phyloP scores from a whole-genome alignment of 202 grass and related monocot species.

The Panicum hallii region DNA sequence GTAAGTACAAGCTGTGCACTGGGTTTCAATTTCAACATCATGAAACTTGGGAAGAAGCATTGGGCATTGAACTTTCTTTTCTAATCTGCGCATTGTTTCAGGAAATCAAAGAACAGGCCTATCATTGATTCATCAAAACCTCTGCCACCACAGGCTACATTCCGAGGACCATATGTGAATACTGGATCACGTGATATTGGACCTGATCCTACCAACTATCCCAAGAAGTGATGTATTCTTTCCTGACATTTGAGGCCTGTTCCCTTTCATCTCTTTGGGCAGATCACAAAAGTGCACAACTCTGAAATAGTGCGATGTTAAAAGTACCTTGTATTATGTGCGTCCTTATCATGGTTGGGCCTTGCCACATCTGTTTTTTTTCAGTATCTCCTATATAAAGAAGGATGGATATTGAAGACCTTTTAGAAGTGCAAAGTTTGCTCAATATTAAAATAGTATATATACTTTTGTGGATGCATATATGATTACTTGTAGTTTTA shows the following conservation, averaged over 20 bases:
- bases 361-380: background rate
- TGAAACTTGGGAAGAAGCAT: background rate
- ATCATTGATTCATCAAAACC: constrained; percentile 84
- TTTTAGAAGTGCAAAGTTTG: background rate
- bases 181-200: constrained; percentile 87
- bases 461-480: background rate
- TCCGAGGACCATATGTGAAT: constrained; percentile 89
- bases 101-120: constrained; percentile 79
- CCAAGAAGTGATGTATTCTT: constrained; percentile 54
- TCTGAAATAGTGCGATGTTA: background rate
- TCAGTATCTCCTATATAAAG: background rate
- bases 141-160: constrained; percentile 90
- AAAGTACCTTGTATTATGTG: background rate
- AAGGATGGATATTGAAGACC: background rate
- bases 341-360: background rate
- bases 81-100: constrained; percentile 26
- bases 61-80: background rate
- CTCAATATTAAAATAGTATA: background rate
- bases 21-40: background rate
- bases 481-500: background rate
- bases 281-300: background rate
- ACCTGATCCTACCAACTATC: constrained; percentile 55
- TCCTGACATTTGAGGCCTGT: background rate
- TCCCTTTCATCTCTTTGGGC: background rate
- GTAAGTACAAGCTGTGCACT: constrained; percentile 49